Evolutionary conservation across 1,139 yeast genomes (phyloP).

Genomic region (Geotrichum macrosporum): DNA sequence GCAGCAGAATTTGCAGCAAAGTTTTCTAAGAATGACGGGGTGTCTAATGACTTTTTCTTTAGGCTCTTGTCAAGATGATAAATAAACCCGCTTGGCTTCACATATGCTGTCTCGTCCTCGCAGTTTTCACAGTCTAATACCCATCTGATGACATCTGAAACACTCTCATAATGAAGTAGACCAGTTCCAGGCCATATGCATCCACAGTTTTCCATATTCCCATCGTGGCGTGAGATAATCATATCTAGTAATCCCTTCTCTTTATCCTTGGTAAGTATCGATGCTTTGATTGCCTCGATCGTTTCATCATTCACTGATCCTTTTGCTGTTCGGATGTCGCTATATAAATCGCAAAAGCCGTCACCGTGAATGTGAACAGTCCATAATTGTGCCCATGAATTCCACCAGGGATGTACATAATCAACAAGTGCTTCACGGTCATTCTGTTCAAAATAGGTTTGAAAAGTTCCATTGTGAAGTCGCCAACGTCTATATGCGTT

Average conservation of each 20-base stretch:
- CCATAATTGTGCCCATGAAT: conserved; percentile 33
- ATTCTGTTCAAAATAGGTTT: conserved; percentile 11
- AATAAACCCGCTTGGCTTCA: conserved; percentile 32
- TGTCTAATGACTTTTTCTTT: neutral
- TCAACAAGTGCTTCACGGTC: conserved; percentile 25
- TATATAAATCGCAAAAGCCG: conserved; percentile 27
- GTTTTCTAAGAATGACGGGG: conserved; percentile 10
- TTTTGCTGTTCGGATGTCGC: conserved; percentile 25
- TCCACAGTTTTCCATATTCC: conserved; percentile 27
- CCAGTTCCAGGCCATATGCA: conserved; percentile 29
- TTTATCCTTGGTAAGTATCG: conserved; percentile 25
- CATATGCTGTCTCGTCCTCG: conserved; percentile 27
- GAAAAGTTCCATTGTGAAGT: conserved; percentile 31
- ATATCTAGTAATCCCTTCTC: conserved; percentile 24
- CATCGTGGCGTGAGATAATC: conserved; percentile 25
- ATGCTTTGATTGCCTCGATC: conserved; percentile 27
- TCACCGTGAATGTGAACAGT: conserved; percentile 26
- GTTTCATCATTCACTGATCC: conserved; percentile 29
- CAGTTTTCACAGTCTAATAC: conserved; percentile 29
- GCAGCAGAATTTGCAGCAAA: conserved; percentile 18
- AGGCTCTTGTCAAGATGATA: conserved; percentile 26
- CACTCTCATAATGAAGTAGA: conserved; percentile 20
- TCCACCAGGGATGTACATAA: conserved; percentile 32
- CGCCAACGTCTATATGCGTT: conserved; percentile 32
- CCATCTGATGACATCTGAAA: conserved; percentile 32